phyloP scores from a whole-genome alignment of 2,329 filamentous ascomycete genomes.

The Clathrospora elynae region DNA sequence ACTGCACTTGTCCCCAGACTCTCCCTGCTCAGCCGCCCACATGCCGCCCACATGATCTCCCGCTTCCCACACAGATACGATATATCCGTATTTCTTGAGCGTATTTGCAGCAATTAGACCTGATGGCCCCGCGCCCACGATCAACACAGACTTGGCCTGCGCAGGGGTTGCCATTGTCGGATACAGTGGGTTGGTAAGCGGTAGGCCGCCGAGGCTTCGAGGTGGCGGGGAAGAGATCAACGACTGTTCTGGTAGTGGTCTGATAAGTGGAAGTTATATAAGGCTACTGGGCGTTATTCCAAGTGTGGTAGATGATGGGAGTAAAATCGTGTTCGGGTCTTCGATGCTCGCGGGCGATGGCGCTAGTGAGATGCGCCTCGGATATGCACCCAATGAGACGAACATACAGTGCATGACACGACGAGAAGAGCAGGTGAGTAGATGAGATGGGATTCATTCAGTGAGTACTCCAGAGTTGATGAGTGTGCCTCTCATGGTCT shows the following conservation, averaged over 20 bases:
- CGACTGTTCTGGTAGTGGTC: too few species aligned
- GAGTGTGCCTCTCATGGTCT: conserved; percentile 52
- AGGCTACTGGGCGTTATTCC: too few species aligned
- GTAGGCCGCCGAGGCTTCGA: too few species aligned
- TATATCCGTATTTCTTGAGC: conserved; percentile 65
- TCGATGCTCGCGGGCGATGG: conserved; percentile 7
- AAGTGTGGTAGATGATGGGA: neutral
- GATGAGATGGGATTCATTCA: conserved; percentile 19
- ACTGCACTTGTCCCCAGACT: conserved; percentile 67
- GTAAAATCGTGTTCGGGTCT: conserved; percentile 1
- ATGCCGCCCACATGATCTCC: conserved; percentile 72
- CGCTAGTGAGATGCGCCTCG: conserved; percentile 26
- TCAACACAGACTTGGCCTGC: conserved; percentile 44
- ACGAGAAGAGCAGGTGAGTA: conserved; percentile 7
- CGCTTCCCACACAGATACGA: conserved; percentile 74
- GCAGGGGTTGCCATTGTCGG: conserved; percentile 1
- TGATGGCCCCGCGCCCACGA: conserved; percentile 53
- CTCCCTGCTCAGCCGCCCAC: conserved; percentile 64
- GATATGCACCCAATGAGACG: conserved; percentile 14
- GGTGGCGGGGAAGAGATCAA: too few species aligned
- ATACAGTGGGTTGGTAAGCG: neutral
- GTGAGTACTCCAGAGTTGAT: conserved; percentile 42
- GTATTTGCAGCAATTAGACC: conserved; percentile 64
- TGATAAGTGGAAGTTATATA: too few species aligned
- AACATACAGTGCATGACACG: neutral